Evolutionary conservation across 2,329 filamentous ascomycete species (phyloP).

Genomic region (Colletotrichum caudatum): DNA sequence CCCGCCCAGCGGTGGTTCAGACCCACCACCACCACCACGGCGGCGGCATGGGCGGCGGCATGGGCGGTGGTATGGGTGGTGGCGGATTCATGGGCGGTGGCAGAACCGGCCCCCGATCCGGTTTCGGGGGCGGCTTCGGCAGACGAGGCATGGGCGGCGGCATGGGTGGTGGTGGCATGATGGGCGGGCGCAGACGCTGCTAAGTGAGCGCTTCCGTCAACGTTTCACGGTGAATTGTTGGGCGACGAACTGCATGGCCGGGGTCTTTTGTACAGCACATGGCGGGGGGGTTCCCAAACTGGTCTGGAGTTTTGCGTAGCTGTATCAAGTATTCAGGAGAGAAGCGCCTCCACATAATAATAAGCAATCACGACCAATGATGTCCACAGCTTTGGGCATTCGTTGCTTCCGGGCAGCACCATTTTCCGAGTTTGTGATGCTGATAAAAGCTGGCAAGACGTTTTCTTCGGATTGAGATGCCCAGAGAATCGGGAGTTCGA

Average conservation of each 20-base stretch:
- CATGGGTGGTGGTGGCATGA: slow-evolving; percentile 7
- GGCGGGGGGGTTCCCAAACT: not conserved
- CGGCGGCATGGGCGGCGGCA: slow-evolving; percentile 26
- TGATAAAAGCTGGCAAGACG: too few species aligned
- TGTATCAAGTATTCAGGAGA: not conserved
- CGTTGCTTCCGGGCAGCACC: not conserved
- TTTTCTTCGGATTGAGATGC: too few species aligned
- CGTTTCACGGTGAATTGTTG: not conserved
- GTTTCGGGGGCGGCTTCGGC: slow-evolving; percentile 21
- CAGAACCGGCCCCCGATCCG: slow-evolving; percentile 15
- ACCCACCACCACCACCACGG: slow-evolving; percentile 38
- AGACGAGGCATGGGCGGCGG: slow-evolving; percentile 19
- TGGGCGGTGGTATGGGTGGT: not conserved
- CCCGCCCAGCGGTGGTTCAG: slow-evolving; percentile 27
- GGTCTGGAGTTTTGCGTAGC: not conserved
- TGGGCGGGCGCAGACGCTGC: slow-evolving; percentile 20
- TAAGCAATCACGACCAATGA: not conserved
- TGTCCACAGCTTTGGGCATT: not conserved
- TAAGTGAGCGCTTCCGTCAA: not conserved
- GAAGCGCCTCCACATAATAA: not conserved
- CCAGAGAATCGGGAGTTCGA: too few species aligned
- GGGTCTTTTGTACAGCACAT: not conserved
- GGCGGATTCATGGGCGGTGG: slow-evolving; percentile 12
- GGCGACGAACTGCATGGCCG: not conserved
- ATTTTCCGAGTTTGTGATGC: not conserved